These are phyloP conservation scores for Colletotrichum noveboracense DNA, from an alignment of 2,329 filamentous ascomycete species.

Conservation along the genomic window DNA sequence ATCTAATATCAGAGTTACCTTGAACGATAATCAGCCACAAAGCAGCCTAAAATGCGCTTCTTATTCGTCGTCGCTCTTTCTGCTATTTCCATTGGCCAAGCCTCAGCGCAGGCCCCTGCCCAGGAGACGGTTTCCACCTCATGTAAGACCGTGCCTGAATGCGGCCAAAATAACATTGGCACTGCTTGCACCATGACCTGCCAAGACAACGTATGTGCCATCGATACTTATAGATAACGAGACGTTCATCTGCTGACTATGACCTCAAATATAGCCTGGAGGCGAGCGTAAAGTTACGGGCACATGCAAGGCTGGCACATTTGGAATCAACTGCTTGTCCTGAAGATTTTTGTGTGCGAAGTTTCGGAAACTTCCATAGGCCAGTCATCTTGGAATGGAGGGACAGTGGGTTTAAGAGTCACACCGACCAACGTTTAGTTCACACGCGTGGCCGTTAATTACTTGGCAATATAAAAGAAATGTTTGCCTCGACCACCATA, in stretches of 20 bases:
- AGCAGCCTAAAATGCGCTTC: background rate
- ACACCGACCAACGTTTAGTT: accelerated
- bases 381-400: background rate
- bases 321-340: background rate
- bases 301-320: background rate
- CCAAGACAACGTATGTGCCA: background rate
- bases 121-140: background rate
- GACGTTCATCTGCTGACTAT: background rate
- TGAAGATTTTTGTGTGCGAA: background rate
- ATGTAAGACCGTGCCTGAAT: background rate
- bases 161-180: background rate
- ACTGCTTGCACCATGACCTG: background rate
- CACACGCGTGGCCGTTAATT: background rate
- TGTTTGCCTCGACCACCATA: background rate
- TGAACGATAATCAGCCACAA: background rate
- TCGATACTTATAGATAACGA: background rate
- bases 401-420: accelerated
- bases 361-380: background rate
- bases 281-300: background rate
- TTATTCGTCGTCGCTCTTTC: background rate
- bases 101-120: background rate
- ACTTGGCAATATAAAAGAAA: background rate
- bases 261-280: background rate
- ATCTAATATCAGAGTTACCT: background rate
- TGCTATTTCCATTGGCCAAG: background rate